Base-by-base conservation (phyloP, 1,284 basidiomycete species). In the Pseudozyma tsukubaensis region DNA sequence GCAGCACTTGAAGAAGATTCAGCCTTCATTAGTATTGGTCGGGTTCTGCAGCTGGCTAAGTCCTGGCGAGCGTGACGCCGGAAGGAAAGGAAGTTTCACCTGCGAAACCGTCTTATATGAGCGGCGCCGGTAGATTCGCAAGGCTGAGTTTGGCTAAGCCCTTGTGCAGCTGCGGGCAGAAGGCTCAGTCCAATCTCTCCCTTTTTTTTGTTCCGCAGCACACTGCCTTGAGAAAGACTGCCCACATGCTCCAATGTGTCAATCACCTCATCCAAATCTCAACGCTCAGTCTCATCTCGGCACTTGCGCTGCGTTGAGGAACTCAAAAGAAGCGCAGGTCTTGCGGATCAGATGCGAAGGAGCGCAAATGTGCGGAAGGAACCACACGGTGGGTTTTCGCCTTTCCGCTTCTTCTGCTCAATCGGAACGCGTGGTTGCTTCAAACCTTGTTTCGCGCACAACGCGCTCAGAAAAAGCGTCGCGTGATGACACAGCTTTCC, bases 401-500 rank as follows among this genome's bases (percentile, higher is more conserved):
- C 6, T 29, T 16, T 11, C 35, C 24, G 48, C 13, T 36, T 14
- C 52, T 55, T 42, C 39, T 52, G 39, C 50, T 11, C 37, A 52
- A 42, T 52, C 13, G 4, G 14, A 48, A n/a, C n/a, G 47, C 8
- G 10, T 14, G 8, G n/a, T 19, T 45, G 21, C 21, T 29, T 29
- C 24, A 29, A 29, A 29, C 24, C 24, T 29, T 3, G 24, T 29
- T 3, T 29, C 24, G 3, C 24, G 24, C 24, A 29, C 24, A 13
- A 39, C 32, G 29, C 16, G 37, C 16, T 21, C 14, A 54, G 32
- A 45, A 58, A 44, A 53, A 40, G 67, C 67, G 67, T 60, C 61
- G 67, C 67, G 61, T 70, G 67, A 60, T 70, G 67, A 70, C 67
- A 64, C 24, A 29, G 24, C 24, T 29, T 29, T 29, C 24, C 3